Conservation (phyloP, 345 rosid species). For the Carallia brachiata region DNA sequence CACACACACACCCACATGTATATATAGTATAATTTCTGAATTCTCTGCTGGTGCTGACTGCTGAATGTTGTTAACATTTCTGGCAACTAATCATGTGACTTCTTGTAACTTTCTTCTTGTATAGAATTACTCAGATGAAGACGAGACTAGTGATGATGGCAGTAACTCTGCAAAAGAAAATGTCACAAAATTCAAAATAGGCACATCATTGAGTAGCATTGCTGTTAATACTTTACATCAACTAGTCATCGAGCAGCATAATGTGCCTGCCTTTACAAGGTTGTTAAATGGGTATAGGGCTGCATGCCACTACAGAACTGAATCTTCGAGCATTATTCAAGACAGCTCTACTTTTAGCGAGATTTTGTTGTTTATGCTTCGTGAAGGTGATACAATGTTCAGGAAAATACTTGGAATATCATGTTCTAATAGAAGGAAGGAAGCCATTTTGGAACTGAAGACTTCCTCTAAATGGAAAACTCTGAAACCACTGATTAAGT, state of each 20-base stretch:
- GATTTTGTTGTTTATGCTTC: constrained; percentile 58
- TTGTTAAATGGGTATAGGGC: constrained; percentile 75
- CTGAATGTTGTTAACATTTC: background rate
- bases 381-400: constrained; percentile 62
- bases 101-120: constrained; percentile 15
- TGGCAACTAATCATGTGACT: background rate
- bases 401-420: constrained; percentile 61
- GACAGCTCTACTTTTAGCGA: constrained; percentile 50
- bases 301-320: constrained; percentile 69
- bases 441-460: constrained; percentile 58
- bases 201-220: constrained; percentile 44
- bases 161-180: constrained; percentile 33
- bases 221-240: constrained; percentile 46
- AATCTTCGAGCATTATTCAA: constrained; percentile 39
- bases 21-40: too few relatives aligned
- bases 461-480: constrained; percentile 67
- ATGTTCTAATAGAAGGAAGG: constrained; percentile 48
- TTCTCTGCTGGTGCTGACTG: background rate
- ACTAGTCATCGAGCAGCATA: constrained; percentile 51
- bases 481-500: constrained; percentile 65
- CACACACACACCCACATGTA: background rate
- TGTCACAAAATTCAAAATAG: constrained; percentile 21
- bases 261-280: constrained; percentile 53
- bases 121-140: constrained; percentile 49
- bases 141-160: constrained; percentile 37